These are phyloP conservation scores for Opeltia flavorubescens DNA, from an alignment of 495 filamentous ascomycete genomes.

Conservation along the genomic window DNA sequence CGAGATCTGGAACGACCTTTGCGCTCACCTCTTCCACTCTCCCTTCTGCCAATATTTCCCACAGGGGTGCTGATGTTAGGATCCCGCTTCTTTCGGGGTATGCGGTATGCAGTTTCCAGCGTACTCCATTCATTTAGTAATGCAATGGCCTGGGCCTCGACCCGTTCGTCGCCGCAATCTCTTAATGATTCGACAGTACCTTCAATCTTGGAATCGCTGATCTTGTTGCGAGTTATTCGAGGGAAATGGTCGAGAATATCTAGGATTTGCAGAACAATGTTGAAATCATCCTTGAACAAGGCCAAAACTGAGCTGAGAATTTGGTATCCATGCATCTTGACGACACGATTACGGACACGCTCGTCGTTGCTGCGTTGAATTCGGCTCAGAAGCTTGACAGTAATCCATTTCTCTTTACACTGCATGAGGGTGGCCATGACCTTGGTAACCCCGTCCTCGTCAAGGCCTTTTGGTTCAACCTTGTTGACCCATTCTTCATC, in stretches of 20 bases:
- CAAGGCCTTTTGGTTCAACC: conserved; percentile 66
- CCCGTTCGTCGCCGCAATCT: conserved; percentile 54
- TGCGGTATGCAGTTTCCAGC: conserved; percentile 84
- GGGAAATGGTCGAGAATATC: conserved; percentile 83
- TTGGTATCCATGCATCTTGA: conserved; percentile 93
- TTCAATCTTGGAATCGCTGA: conserved; percentile 92
- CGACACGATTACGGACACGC: conserved; percentile 70
- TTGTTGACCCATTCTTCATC: conserved; percentile 96
- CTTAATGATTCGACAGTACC: conserved; percentile 59
- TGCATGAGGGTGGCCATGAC: conserved; percentile 99
- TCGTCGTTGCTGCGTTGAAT: conserved; percentile 87
- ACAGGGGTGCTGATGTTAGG: conserved; percentile 30
- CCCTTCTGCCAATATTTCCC: conserved; percentile 44
- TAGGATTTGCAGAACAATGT: conserved; percentile 77
- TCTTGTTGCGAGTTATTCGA: conserved; percentile 90
- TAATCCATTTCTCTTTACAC: conserved; percentile 99
- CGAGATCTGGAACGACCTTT: conserved; percentile 27
- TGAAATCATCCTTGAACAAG: conserved; percentile 75
- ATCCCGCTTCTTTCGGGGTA: conserved; percentile 68
- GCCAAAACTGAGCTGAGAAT: conserved; percentile 77
- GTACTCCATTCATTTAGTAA: conserved; percentile 79
- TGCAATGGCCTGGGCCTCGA: conserved; percentile 52
- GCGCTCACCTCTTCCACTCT: conserved; percentile 45
- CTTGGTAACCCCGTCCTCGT: conserved; percentile 82
- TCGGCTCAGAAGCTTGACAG: conserved; percentile 80